Base-by-base conservation (phyloP, 2,329 filamentous ascomycete species). In the Aureobasidium sp. region DNA sequence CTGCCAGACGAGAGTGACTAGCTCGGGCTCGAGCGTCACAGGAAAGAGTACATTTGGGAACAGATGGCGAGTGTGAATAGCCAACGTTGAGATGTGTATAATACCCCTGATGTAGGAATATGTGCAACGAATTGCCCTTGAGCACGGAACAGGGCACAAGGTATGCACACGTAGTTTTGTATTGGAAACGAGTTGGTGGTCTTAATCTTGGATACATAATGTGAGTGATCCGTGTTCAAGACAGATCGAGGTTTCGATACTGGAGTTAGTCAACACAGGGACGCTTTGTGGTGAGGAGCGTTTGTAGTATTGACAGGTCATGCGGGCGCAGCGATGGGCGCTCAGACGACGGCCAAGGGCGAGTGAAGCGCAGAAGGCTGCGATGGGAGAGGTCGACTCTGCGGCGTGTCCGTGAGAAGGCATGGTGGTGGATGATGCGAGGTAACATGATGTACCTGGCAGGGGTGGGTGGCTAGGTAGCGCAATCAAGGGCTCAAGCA, bases 401-500 rank as follows among this genome's bases (percentile, higher is more conserved):
- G 47, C 21, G 33, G 47, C 1, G 10, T 50, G 15, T 27, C 13
- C 13, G 13, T 23, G 31, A 7, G 11, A 11, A 4, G 10, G 46
- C 46, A 19, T 50, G 29, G 19, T n/a, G 25, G 25, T 25, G 19
- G 31, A 37, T 8, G 17, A 23, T 37, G 21, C 17, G 45, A 50
- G 47, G 31, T 25, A 37, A 37, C 29, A 25, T 23, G 47, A 25
- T 23, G 47, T 35, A 50, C 29, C 47, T 50, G 19, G 31, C 21
- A 50, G 8, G 19, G 47, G 47, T 19, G 31, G 31, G 13, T 37
- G 31, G 31, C 11, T 50, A 25, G n/a, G 15, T 10, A 8, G 45
- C 9, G n/a, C 27, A 49, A 21, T 6, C n/a, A 8, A 46, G 17
- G 27, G 37, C 40, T 71, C 68, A 73, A 17, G 68, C 67, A 21